A percentile compares a stretch with the other conserved stretches of the same genome.
These are phyloP conservation scores for Diplotaxis tenuifolia DNA, from an alignment of 345 rosid species.

Conservation along the genomic window DNA sequence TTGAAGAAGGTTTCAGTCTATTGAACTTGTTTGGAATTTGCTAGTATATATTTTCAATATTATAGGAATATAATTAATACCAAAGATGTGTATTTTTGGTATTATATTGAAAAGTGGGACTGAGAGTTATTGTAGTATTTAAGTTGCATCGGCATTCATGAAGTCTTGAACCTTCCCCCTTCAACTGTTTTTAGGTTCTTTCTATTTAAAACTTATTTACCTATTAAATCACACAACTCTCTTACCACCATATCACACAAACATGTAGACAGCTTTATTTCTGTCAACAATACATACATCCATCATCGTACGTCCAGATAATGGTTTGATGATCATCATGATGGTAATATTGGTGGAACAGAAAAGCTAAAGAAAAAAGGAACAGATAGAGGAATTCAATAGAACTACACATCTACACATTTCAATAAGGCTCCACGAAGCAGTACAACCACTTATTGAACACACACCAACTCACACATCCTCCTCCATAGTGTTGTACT, in stretches of 20 bases:
- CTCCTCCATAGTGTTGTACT: not conserved
- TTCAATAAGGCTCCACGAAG: conserved; percentile 28
- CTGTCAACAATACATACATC: conserved; percentile 8
- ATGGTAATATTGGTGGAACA: not conserved
- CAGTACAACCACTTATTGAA: conserved; percentile 25
- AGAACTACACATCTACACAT: conserved; percentile 24
- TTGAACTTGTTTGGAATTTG: conserved; percentile 7
- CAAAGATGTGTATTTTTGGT: not conserved
- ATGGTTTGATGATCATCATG: conserved; percentile 20
- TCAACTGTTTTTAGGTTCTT: conserved; percentile 42
- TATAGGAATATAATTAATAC: not conserved
- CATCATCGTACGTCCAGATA: not conserved
- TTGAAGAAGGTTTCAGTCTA: conserved; percentile 18
- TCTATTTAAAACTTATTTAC: conserved; percentile 27
- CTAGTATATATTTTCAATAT: not conserved
- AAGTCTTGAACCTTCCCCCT: conserved; percentile 41
- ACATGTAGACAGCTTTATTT: conserved; percentile 20
- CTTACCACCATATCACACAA: conserved; percentile 7
- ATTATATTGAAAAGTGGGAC: conserved; percentile 32
- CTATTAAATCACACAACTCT: conserved; percentile 8
- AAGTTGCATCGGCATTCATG: conserved; percentile 40
- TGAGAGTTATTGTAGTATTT: conserved; percentile 35
- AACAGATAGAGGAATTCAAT: not conserved
- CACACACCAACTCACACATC: conserved; percentile 24
- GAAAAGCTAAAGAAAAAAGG: not conserved